Conservation (phyloP, 345 rosid genomes). For the Rhizophora mangle region DNA sequence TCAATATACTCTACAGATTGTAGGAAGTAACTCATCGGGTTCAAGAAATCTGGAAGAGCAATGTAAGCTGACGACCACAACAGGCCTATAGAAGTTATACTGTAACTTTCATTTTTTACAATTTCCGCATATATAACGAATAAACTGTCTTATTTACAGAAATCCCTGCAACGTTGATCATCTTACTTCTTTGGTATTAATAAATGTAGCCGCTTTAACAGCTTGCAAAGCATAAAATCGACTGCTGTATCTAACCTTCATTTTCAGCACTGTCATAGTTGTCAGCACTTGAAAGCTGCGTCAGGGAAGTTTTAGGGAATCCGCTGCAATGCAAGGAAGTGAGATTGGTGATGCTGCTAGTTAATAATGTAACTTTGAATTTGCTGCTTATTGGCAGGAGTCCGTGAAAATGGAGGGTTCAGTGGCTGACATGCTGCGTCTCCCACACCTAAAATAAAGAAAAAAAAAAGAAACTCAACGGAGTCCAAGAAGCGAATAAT, state of each 20-base stretch:
- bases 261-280: not conserved
- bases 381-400: conserved; percentile 45
- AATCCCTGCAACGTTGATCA: not conserved
- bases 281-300: conserved; percentile 14
- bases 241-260: not conserved
- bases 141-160: not conserved
- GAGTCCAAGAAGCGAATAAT: conserved; percentile 28
- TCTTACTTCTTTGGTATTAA: not conserved
- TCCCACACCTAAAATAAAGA: conserved; percentile 50
- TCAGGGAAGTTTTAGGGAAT: conserved; percentile 16
- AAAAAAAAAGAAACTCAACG: conserved; percentile 31
- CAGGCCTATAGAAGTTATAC: conserved; percentile 3
- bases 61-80: not conserved
- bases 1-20: too few species aligned
- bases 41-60: not conserved
- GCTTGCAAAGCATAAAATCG: conserved; percentile 17
- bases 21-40: not conserved
- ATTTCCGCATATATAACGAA: conserved; percentile 5
- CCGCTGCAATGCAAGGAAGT: conserved; percentile 21
- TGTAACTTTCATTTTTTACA: conserved; percentile 13
- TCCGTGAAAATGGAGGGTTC: conserved; percentile 52
- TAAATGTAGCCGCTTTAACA: conserved; percentile 8
- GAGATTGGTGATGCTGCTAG: conserved; percentile 52
- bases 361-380: conserved; percentile 52
- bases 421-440: conserved; percentile 63